A percentile compares a stretch with the other conserved stretches of the same genome.
Conservation (phyloP, 495 filamentous ascomycete species). For the Tuber aestivum region DNA sequence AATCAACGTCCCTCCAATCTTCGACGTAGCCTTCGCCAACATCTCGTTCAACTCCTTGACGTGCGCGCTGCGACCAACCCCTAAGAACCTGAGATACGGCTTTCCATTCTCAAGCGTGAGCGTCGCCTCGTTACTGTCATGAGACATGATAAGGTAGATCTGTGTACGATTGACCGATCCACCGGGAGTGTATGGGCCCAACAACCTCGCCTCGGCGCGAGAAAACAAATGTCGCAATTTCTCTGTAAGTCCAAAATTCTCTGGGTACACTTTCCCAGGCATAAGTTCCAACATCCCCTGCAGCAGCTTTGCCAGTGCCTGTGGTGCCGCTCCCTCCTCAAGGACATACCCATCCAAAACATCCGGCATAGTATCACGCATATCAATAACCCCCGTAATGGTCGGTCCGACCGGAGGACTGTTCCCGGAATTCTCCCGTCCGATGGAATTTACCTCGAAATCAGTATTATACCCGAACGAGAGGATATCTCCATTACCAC, state of each 20-base stretch:
- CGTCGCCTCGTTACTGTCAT: constrained; percentile 61
- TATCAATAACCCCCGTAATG: constrained; percentile 61
- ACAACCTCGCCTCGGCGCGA: constrained; percentile 49
- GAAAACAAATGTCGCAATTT: constrained; percentile 49
- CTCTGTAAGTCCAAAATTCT: constrained; percentile 43
- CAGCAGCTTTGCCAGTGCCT: constrained; percentile 53
- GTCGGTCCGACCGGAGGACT: constrained; percentile 57
- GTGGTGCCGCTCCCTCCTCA: constrained; percentile 59
- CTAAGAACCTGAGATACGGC: constrained; percentile 54
- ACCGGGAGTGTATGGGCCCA: constrained; percentile 54
- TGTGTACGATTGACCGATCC: constrained; percentile 57
- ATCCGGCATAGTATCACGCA: constrained; percentile 50
- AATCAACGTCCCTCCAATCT: constrained; percentile 55
- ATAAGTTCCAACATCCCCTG: constrained; percentile 55
- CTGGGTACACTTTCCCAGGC: constrained; percentile 50
- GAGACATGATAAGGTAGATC: constrained; percentile 65
- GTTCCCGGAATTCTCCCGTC: constrained; percentile 48
- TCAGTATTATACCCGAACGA: constrained; percentile 53
- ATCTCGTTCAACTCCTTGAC: constrained; percentile 52
- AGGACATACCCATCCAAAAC: constrained; percentile 60
- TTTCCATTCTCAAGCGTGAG: constrained; percentile 57
- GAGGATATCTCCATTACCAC: constrained; percentile 63
- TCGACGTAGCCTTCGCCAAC: constrained; percentile 51
- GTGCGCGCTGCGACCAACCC: constrained; percentile 53
- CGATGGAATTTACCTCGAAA: constrained; percentile 53